phyloP scores from a whole-genome alignment of 2,329 filamentous ascomycete genomes.

The Talaromyces sp. region DNA sequence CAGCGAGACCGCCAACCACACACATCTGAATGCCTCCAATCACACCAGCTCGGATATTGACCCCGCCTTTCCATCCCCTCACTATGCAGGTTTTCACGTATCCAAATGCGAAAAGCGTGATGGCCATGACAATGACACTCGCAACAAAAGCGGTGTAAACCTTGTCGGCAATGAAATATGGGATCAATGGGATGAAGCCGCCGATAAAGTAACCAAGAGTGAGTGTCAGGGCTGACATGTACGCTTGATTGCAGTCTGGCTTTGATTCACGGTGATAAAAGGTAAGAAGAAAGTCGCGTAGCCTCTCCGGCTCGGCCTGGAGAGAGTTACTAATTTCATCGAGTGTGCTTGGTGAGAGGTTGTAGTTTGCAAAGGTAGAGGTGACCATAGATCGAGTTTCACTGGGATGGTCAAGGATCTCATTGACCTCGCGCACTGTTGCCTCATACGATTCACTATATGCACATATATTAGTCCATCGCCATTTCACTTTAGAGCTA shows the following conservation, averaged over 20 bases:
- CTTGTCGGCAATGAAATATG: conserved; percentile 43
- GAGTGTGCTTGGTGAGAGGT: conserved; percentile 36
- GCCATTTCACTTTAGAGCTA: not conserved
- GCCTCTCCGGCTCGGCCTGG: conserved; percentile 35
- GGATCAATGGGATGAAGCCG: conserved; percentile 44
- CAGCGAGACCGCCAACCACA: conserved; percentile 62
- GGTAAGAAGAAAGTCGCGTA: conserved; percentile 47
- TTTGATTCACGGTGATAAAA: conserved; percentile 48
- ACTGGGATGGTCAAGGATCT: conserved; percentile 35
- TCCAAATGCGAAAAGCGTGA: conserved; percentile 45
- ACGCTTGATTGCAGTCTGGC: conserved; percentile 47
- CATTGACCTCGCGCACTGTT: conserved; percentile 43
- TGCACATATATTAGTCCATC: conserved; percentile 5
- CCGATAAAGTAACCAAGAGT: conserved; percentile 33
- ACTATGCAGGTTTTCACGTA: conserved; percentile 47
- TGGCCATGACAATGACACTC: conserved; percentile 43
- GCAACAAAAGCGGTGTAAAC: conserved; percentile 42
- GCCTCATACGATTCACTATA: conserved; percentile 44
- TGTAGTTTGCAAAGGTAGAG: conserved; percentile 41
- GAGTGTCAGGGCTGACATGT: conserved; percentile 43
- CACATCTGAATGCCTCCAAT: conserved; percentile 63
- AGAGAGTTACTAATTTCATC: conserved; percentile 36
- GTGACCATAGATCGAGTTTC: conserved; percentile 40
- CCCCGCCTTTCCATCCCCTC: conserved; percentile 41
- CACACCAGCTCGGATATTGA: conserved; percentile 52